Evolutionary conservation across 192 early-diverging fungal genomes (phyloP).

Genomic region (Entophlyctis helioformis): DNA sequence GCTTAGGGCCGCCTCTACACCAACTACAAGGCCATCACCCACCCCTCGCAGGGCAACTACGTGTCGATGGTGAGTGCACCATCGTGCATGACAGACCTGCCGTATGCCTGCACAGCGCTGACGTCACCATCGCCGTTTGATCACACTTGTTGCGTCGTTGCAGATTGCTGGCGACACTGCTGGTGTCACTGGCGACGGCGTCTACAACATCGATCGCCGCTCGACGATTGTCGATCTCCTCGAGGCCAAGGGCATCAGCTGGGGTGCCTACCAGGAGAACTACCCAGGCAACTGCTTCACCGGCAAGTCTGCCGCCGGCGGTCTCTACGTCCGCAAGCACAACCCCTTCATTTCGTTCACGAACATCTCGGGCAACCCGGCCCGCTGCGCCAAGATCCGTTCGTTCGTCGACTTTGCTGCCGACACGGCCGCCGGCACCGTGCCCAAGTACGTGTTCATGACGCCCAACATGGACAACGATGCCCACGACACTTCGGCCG

Average conservation of each 20-base stretch:
- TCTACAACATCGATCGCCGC: constrained; percentile 22
- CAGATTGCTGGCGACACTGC: no score
- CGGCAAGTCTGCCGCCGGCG: constrained; percentile 4
- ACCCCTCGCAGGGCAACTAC: constrained; percentile 69
- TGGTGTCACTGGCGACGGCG: constrained; percentile 28
- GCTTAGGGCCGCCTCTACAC: constrained; percentile 41
- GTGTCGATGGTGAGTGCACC: not conserved
- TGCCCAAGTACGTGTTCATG: constrained; percentile 48
- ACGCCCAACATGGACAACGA: constrained; percentile 48
- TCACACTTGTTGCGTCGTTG: constrained; percentile 7
- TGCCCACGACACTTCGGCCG: constrained; percentile 19
- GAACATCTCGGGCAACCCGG: constrained; percentile 34
- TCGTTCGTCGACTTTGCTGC: constrained; percentile 32
- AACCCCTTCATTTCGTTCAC: constrained; percentile 55
- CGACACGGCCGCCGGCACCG: constrained; percentile 33
- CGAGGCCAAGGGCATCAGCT: constrained; percentile 39
- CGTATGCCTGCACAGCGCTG: not conserved
- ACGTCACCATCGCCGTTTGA: constrained; percentile 30
- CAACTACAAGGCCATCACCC: constrained; percentile 41
- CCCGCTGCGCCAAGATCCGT: constrained; percentile 54
- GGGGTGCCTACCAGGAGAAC: constrained; percentile 53
- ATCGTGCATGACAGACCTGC: no score
- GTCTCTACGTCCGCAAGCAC: constrained; percentile 54
- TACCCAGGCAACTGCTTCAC: constrained; percentile 44
- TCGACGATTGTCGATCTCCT: constrained; percentile 35